These are phyloP conservation scores for Turritis glabra DNA, from an alignment of 345 rosid genomes.

Conservation along the genomic window DNA sequence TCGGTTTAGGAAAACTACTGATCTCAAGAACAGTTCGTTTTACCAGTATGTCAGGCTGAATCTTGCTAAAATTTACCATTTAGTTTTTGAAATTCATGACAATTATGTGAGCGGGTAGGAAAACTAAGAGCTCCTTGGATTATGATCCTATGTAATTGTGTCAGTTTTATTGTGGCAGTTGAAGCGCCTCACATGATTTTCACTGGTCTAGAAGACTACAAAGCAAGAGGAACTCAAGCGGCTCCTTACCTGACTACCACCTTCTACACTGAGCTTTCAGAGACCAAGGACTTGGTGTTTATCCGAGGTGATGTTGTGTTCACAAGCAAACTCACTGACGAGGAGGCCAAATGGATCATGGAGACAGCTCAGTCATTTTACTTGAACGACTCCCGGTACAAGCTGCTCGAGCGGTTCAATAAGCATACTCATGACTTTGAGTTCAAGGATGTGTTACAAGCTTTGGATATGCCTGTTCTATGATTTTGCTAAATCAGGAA, in stretches of 20 bases:
- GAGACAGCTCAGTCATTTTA: conserved; percentile 89
- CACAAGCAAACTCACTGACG: conserved; percentile 85
- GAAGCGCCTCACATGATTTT: conserved; percentile 84
- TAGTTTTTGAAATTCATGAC: neutral
- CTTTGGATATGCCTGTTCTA: conserved; percentile 73
- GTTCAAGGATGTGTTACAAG: conserved; percentile 81
- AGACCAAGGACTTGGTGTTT: conserved; percentile 81
- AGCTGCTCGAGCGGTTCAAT: conserved; percentile 80
- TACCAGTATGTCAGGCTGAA: neutral
- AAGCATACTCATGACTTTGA: conserved; percentile 75
- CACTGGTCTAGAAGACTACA: conserved; percentile 98
- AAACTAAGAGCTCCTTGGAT: neutral
- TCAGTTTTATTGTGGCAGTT: conserved; percentile 53
- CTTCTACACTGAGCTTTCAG: conserved; percentile 78
- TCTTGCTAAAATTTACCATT: neutral
- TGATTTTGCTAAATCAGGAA: conserved; percentile 34
- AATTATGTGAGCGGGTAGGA: neutral
- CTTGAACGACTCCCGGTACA: conserved; percentile 75
- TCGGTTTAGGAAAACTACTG: too few relatives aligned
- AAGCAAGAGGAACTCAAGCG: conserved; percentile 95
- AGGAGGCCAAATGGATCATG: conserved; percentile 89
- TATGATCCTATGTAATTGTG: neutral
- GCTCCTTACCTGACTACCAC: conserved; percentile 71
- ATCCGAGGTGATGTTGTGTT: conserved; percentile 84
- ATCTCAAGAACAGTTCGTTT: neutral